Evolutionary conservation across 495 filamentous ascomycete genomes (phyloP), one percentile per base, ranked within the genome.

Genomic region (Hypomontagnella monticulosa): DNA sequence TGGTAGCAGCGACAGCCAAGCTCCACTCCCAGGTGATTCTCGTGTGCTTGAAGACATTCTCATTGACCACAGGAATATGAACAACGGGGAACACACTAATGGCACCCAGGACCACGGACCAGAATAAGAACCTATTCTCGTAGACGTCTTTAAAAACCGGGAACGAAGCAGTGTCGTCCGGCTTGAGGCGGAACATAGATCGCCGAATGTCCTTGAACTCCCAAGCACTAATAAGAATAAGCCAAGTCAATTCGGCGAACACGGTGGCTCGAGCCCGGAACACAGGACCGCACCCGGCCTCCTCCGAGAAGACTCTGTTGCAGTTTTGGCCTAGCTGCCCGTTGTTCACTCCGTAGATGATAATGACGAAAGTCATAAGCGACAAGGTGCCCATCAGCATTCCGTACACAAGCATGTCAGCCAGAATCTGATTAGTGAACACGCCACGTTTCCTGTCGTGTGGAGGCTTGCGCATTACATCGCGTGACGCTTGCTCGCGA

Each of bases 261-360:
- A 88, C 87, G 30, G 92, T 88, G 0, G 90, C 89, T 11, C 92
- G 84, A 12, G 91, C 92, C 20, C 89, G 88, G 77, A 91, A 93
- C 1, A 92, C 89, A 9, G 82, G 76, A 0, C 78, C 76, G 75
- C 90, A 93, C 33, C 49, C 23, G 23, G 2, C 23, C 6, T 27
- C 74, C 0, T 79, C 74, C 5, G 78, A 79, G 67, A 83, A 88
- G 9, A 63, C 59, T 36, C 83, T 76, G 73, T 93, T 93, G 79
- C 90, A 93, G 58, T 89, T 82, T 8, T 60, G 46, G 40, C 90
- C 90, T 4, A 93, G 81, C 43, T 85, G 69, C 3, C 82, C 81
- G 57, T 61, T 57, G 19, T 88, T 85, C 15, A 70, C 81, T 3
- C 85, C 89, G 66, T 89, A 92, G 34, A 92, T 78, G 43, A 93